A percentile compares a stretch with the other conserved stretches of the same genome.
Conservation (phyloP, 768 basidiomycete species). For the Mycena amicta region DNA sequence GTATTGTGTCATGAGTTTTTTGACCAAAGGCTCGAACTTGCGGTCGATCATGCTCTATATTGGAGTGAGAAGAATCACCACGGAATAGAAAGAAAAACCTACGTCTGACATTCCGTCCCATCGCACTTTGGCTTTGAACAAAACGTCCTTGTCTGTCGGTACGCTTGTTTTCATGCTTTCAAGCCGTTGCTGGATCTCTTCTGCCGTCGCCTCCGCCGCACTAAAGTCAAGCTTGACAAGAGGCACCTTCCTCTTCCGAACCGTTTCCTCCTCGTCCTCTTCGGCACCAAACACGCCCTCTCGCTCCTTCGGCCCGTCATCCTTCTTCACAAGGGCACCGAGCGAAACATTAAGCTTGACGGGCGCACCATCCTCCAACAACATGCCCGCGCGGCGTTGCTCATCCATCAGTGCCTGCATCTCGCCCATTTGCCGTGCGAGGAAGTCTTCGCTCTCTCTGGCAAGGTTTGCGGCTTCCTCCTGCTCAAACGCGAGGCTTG, state of each 20-base stretch:
- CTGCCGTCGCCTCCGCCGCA: constrained; percentile 77
- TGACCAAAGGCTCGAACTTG: constrained; percentile 85
- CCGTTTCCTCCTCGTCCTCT: constrained; percentile 87
- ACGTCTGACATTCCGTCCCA: constrained; percentile 94
- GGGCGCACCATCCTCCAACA: constrained; percentile 90
- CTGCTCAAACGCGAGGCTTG: constrained; percentile 80
- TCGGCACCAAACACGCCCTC: constrained; percentile 74
- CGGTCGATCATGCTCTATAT: constrained; percentile 78
- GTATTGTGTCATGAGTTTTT: constrained; percentile 81
- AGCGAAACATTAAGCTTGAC: constrained; percentile 83
- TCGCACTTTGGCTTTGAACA: constrained; percentile 84
- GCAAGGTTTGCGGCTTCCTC: constrained; percentile 87
- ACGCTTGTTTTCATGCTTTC: constrained; percentile 52
- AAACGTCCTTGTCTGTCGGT: constrained; percentile 72
- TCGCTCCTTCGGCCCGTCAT: constrained; percentile 49
- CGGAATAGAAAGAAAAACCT: constrained; percentile 30
- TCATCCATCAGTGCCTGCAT: constrained; percentile 91
- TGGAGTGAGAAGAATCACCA: constrained; percentile 18
- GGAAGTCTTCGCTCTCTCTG: constrained; percentile 90
- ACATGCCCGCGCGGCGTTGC: constrained; percentile 86
- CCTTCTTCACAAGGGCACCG: constrained; percentile 49
- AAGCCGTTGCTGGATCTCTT: constrained; percentile 54
- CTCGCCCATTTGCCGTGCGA: constrained; percentile 93
- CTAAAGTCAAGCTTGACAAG: constrained; percentile 91
- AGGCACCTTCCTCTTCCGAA: constrained; percentile 80